Evolutionary conservation across 768 basidiomycete species (phyloP), one percentile per base, ranked within the genome.

Genomic region (Suillus plorans): DNA sequence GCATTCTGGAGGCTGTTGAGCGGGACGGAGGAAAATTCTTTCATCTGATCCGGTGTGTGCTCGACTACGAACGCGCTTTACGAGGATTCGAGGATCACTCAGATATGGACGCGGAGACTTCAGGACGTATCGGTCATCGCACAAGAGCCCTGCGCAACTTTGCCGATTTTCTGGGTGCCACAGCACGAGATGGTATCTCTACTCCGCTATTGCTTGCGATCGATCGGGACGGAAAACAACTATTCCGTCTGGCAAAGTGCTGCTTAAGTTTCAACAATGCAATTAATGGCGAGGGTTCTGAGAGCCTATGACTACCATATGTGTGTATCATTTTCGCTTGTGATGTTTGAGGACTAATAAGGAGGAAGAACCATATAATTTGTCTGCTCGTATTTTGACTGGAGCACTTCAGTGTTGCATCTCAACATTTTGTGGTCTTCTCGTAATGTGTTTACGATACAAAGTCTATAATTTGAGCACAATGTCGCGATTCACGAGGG

Each of bases 241-340:
- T 76, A 41, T 64, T 72, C 4, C 63, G 62, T 14, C 65, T 76
- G 2, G 72, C 72, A 12, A 45, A 14, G 47, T 59, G 52, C 52
- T 72, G 73, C 44, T 62, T 74, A 47, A 67, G 72, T 34, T 69
- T 74, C 4, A 72, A 66, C 44, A 62, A 36, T 34, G 64, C 41
- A 9, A 16, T 76, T 20, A 58, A 25, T n/a, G 69, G 70, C 39
- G 57, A 58, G 37, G 57, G 39, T 16, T 25, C 36, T 5, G 37
- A 22, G 25, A 58, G 22, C 5, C 16, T 2, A 39, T 41, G 37
- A 41, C 16, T 18, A 12, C 18, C 16, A 25, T 18, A 39, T 18
- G 57, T 41, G 22, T 8, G 57, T 58, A 41, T 58, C 37, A 25
- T 41, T 41, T 39, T 58, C 25, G 22, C 41, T 41, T 18, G 39